These are phyloP conservation scores for Aethionema arabicum DNA, from an alignment of 345 rosid species.

Conservation along the genomic window DNA sequence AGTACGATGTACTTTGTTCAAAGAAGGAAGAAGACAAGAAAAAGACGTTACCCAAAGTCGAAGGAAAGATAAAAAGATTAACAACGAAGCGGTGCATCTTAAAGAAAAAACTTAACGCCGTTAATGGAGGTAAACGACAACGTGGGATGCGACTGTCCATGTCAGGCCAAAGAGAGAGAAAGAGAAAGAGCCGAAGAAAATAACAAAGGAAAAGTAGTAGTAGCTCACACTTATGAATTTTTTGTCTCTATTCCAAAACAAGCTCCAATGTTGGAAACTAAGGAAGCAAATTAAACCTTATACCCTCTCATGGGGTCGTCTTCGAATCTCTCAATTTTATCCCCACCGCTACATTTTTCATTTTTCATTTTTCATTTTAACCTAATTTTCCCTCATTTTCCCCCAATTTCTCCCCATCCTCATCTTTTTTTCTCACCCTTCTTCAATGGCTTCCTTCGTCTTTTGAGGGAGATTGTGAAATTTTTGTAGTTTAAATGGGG, in stretches of 20 bases:
- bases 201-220: conserved; percentile 1
- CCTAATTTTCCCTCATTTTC: conserved; percentile 26
- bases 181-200: too few relatives aligned
- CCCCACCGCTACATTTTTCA: conserved; percentile 57
- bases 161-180: conserved; percentile 12
- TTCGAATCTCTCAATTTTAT: conserved; percentile 54
- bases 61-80: conserved; percentile 16
- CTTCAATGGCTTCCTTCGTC: background rate
- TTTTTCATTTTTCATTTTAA: too few relatives aligned
- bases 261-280: conserved; percentile 73
- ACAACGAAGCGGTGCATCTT: conserved; percentile 30
- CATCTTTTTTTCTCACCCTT: conserved; percentile 15
- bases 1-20: conserved; percentile 21
- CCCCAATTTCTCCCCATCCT: conserved; percentile 21
- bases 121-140: conserved; percentile 34
- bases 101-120: conserved; percentile 27
- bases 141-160: conserved; percentile 31
- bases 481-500: conserved; percentile 33
- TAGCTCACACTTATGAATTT: conserved; percentile 29
- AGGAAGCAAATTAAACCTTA: conserved; percentile 61
- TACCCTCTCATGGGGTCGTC: conserved; percentile 42
- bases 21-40: conserved; percentile 21
- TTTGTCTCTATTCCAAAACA: conserved; percentile 61
- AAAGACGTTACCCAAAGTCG: conserved; percentile 33
- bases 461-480: conserved; percentile 3